phyloP scores from a whole-genome alignment of 2,329 filamentous ascomycete species.

The Teratosphaeria epicoccoides region DNA sequence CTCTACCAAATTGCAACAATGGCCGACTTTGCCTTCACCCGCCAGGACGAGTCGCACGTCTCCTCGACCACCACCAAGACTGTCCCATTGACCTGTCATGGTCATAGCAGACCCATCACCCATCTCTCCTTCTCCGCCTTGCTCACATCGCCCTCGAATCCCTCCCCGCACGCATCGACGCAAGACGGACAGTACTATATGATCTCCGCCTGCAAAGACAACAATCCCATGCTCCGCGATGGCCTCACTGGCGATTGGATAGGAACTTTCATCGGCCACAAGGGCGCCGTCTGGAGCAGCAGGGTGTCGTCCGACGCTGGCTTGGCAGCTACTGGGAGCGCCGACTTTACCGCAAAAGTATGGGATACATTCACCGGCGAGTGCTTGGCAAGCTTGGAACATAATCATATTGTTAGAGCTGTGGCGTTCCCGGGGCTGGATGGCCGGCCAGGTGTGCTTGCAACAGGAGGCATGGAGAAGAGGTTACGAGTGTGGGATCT shows the following conservation, averaged over 20 bases:
- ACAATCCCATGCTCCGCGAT: constrained; percentile 96
- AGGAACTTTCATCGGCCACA: constrained; percentile 94
- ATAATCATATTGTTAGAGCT: constrained; percentile 90
- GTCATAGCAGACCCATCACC: constrained; percentile 83
- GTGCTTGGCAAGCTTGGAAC: constrained; percentile 72
- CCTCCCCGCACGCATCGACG: constrained; percentile 8
- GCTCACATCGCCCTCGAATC: constrained; percentile 31
- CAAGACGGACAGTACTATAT: constrained; percentile 55
- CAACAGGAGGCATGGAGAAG: constrained; percentile 92
- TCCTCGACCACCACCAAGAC: constrained; percentile 41
- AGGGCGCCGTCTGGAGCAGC: constrained; percentile 95
- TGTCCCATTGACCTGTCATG: constrained; percentile 86
- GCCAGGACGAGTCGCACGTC: constrained; percentile 19
- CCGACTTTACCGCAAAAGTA: constrained; percentile 84
- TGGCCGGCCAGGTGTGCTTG: constrained; percentile 61
- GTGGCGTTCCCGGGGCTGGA: constrained; percentile 66
- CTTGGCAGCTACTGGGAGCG: constrained; percentile 83
- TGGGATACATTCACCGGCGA: constrained; percentile 97
- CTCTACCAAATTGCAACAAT: constrained; percentile 8
- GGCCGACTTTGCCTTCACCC: constrained; percentile 26
- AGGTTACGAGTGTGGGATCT: constrained; percentile 91
- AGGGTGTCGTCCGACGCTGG: constrained; percentile 78
- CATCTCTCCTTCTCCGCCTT: constrained; percentile 83
- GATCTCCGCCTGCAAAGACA: constrained; percentile 75
- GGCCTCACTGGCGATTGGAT: constrained; percentile 96